Conservation (phyloP, 306 rosid species). For the Rosa persica region DNA sequence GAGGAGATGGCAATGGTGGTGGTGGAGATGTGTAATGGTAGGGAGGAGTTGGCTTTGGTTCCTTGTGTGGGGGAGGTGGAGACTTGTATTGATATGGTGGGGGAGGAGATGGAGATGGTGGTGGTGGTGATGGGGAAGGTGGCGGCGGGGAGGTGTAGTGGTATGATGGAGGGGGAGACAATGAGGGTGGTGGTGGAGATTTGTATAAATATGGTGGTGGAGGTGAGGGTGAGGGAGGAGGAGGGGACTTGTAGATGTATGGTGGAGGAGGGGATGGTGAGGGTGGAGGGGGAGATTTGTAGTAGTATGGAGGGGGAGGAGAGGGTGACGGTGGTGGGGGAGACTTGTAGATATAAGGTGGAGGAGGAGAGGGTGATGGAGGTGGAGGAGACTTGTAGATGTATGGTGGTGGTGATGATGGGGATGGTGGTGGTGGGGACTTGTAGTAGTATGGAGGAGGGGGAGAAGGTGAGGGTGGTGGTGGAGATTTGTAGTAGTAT, state of each 20-base stretch:
- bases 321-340: conserved; percentile 39
- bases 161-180: not conserved
- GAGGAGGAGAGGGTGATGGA: not conserved
- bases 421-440: conserved; percentile 41
- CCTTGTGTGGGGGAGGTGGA: not conserved
- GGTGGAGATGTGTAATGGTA: conserved; percentile 51
- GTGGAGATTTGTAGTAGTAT: conserved; percentile 33
- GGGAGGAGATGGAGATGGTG: conserved; percentile 32
- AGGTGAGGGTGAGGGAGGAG: conserved; percentile 39
- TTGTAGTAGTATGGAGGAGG: conserved; percentile 33
- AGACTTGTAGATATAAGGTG: conserved; percentile 36
- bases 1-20: conserved; percentile 39
- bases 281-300: conserved; percentile 45
- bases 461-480: conserved; percentile 28
- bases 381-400: conserved; percentile 9
- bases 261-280: conserved; percentile 25
- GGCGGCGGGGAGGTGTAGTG: conserved; percentile 43
- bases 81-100: conserved; percentile 25
- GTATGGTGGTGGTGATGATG: conserved; percentile 30
- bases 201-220: conserved; percentile 42
- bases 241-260: conserved; percentile 36
- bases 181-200: conserved; percentile 29
- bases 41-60: conserved; percentile 19
- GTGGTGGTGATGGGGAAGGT: conserved; percentile 34
- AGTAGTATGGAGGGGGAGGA: conserved; percentile 45